Conservation (phyloP, 768 basidiomycete species). For the Lactarius akahatsu region DNA sequence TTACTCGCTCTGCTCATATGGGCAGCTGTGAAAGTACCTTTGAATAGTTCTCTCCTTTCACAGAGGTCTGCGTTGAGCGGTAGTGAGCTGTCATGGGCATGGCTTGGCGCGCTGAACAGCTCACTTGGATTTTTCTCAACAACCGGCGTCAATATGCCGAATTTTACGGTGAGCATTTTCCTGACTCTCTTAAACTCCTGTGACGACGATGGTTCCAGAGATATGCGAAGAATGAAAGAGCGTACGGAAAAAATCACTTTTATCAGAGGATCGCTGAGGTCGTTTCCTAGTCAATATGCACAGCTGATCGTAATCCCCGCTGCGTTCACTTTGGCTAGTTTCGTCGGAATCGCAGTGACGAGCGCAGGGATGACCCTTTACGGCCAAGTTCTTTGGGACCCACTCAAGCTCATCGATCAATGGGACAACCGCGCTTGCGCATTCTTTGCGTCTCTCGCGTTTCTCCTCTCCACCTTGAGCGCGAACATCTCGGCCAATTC, state of each 20-base stretch:
- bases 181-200: neutral
- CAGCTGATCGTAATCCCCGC: conserved; percentile 75
- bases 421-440: conserved; percentile 86
- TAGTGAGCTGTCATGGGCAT: conserved; percentile 64
- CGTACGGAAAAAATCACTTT: conserved; percentile 41
- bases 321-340: conserved; percentile 73
- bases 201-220: conserved; percentile 41
- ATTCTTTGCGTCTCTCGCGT: conserved; percentile 79
- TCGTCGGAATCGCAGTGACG: conserved; percentile 80
- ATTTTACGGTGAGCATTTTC: conserved; percentile 58
- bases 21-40: conserved; percentile 62
- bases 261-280: neutral
- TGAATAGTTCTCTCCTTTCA: conserved; percentile 54
- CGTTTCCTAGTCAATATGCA: conserved; percentile 56
- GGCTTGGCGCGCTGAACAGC: conserved; percentile 74
- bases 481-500: conserved; percentile 76
- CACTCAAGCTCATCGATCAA: conserved; percentile 66
- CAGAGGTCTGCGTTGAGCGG: conserved; percentile 53
- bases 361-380: conserved; percentile 73
- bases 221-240: conserved; percentile 67
- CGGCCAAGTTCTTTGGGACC: conserved; percentile 69
- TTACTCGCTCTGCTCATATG: conserved; percentile 36
- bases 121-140: conserved; percentile 74
- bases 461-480: conserved; percentile 68
- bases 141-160: conserved; percentile 76